Evolutionary conservation across 164 flowering plant genomes (phyloP).

Genomic region (Berberis vulgaris): DNA sequence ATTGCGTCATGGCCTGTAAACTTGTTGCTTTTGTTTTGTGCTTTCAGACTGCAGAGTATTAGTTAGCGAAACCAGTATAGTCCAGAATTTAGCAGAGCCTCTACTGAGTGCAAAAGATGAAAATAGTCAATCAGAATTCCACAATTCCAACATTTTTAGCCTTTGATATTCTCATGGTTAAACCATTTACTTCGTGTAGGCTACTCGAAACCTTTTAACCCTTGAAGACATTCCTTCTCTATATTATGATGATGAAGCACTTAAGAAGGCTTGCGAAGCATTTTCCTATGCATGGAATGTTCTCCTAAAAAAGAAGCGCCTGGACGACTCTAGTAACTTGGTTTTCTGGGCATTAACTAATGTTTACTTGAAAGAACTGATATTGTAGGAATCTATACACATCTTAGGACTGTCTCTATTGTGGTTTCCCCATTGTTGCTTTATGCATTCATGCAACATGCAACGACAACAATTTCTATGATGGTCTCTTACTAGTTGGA

Average conservation of each 20-base stretch:
- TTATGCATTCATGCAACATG: conserved; percentile 50
- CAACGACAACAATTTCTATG: conserved; percentile 16
- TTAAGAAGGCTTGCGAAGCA: conserved; percentile 29
- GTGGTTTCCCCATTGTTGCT: conserved; percentile 55
- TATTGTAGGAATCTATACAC: conserved; percentile 40
- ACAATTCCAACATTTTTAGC: conserved; percentile 31
- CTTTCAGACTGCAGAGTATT: conserved; percentile 16
- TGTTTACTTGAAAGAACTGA: conserved; percentile 47
- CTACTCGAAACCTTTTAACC: no score
- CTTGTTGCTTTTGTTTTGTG: conserved; percentile 48
- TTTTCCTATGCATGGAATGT: conserved; percentile 39
- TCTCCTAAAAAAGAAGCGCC: conserved; percentile 14
- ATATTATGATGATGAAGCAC: conserved; percentile 51
- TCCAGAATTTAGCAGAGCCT: conserved; percentile 33
- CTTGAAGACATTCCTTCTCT: conserved; percentile 65
- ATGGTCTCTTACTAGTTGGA: conserved; percentile 47
- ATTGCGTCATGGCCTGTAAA: conserved; percentile 38
- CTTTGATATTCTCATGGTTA: conserved; percentile 70
- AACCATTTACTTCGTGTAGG: conserved; percentile 17
- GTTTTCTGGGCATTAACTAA: conserved; percentile 37
- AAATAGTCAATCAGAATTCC: conserved; percentile 7
- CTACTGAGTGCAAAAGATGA: conserved; percentile 22
- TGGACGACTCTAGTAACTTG: conserved; percentile 17
- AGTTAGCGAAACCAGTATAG: conserved; percentile 6
- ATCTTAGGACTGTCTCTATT: conserved; percentile 39